Base-by-base conservation (phyloP, 345 rosid species). In the Linum lewisii region DNA sequence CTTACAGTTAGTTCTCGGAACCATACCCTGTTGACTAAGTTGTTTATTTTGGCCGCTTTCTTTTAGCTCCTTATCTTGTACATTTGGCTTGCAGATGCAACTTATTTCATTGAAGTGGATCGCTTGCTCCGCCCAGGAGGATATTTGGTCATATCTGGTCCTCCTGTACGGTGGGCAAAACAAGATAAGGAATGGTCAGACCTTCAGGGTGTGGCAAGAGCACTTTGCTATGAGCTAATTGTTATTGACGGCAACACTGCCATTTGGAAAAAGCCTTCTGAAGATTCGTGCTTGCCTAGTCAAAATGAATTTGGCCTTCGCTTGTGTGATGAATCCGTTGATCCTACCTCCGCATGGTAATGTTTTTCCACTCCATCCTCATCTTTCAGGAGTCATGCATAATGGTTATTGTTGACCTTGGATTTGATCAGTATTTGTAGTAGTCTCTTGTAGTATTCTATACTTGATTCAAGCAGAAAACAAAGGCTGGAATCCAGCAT, bases 171-270 rank as follows among this genome's bases (percentile, higher is more conserved):
- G 73, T 94, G 95, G 99, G 80, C 96, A 66, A 94, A 90, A 74
- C 97, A 85, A 71, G 97, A 90, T 69, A 94, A 87, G 75, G 96
- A 94, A 69, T 90, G 99, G 96, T 87, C 96, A 75, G 93, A 90
- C 72, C 99, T 90, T 75, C 97, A 90, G 72, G 88, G 84, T 37
- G 97, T 81, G 65, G 97, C 97, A 63, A 82, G 90, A 70, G 77
- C 85, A 60, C 73, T 90, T 75, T 90, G 97, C 67, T 90, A 94
- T 60, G 93, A 90, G 74, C 71, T 87, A 69, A 89, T 85, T 72
- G 87, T 80, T 2, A 92, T 90, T 24, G 99, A 94, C 71, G 92
- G 84, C 58, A 94, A 84, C 84, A 90, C 99, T 15, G 99, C 78
- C 69, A 78, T 94, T 66, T 94, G 99, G 99, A 93, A 87, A 73